Evolutionary conservation across 148 eudicot genomes (phyloP).

Genomic region (Linanthus parryae): DNA sequence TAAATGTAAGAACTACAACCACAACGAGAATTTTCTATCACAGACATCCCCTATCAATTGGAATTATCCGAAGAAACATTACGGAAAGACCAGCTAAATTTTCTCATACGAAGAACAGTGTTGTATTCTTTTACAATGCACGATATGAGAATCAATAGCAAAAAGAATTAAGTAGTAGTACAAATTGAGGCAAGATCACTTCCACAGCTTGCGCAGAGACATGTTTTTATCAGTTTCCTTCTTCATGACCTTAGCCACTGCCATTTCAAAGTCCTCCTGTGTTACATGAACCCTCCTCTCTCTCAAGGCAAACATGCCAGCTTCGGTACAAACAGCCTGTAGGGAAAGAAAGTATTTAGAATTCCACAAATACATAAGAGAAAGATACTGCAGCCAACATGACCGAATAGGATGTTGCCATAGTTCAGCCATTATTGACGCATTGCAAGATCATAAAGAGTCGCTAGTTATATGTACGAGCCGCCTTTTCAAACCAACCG

Average conservation of each 20-base stretch:
- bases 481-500: too few species aligned
- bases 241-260: constrained; percentile 72
- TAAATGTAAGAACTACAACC: too few species aligned
- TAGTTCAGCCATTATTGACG: neutral
- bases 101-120: too few species aligned
- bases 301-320: constrained; percentile 65
- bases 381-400: neutral
- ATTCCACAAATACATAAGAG: neutral
- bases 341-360: neutral
- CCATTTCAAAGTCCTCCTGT: constrained; percentile 71
- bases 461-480: too few species aligned
- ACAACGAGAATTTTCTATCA: too few species aligned
- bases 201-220: constrained; percentile 68
- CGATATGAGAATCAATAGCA: neutral
- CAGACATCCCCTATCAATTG: too few species aligned
- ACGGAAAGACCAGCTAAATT: too few species aligned
- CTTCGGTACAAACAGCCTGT: constrained; percentile 70
- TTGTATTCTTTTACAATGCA: too few species aligned
- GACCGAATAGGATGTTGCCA: neutral
- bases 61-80: too few species aligned
- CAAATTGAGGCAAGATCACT: constrained; percentile 11
- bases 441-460: too few species aligned
- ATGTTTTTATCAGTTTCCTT: constrained; percentile 64
- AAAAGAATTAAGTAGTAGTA: neutral
- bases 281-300: constrained; percentile 73